A percentile compares a stretch with the other conserved stretches of the same genome.
phyloP scores from a whole-genome alignment of 2,329 filamentous ascomycete species.

The Didymella segeticola region DNA sequence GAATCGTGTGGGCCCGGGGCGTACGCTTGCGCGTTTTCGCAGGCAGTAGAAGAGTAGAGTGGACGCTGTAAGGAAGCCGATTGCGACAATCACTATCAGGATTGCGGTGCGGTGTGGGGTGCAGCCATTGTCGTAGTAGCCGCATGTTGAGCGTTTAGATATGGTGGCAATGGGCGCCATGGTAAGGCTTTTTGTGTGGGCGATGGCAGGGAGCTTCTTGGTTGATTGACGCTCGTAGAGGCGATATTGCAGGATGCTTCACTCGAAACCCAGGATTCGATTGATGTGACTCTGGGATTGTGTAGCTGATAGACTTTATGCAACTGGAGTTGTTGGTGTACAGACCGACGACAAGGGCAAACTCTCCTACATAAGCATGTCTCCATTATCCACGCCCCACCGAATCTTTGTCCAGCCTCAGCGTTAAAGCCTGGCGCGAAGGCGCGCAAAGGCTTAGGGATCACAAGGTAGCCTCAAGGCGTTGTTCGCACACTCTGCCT shows the following conservation, averaged over 20 bases:
- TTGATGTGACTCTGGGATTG: neutral
- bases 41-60: conserved; percentile 11
- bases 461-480: neutral
- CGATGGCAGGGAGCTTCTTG: neutral
- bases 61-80: conserved; percentile 1
- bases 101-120: conserved; percentile 7
- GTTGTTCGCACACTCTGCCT: neutral
- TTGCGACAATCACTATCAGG: conserved; percentile 2
- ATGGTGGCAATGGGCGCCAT: conserved; percentile 16
- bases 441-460: neutral
- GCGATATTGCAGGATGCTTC: neutral
- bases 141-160: conserved; percentile 7
- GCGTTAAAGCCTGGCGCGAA: conserved; percentile 1
- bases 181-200: neutral
- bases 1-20: conserved; percentile 1
- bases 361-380: conserved; percentile 4
- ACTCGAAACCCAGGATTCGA: neutral
- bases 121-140: neutral
- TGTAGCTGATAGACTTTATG: neutral
- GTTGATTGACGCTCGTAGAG: neutral
- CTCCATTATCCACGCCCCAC: neutral
- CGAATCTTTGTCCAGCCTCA: neutral
- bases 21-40: conserved; percentile 4
- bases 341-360: neutral
- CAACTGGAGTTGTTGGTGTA: neutral